A percentile compares a stretch with the other conserved stretches of the same genome.
Evolutionary conservation across 2,329 filamentous ascomycete species (phyloP).

Genomic region (Amylocarpus encephaloides): DNA sequence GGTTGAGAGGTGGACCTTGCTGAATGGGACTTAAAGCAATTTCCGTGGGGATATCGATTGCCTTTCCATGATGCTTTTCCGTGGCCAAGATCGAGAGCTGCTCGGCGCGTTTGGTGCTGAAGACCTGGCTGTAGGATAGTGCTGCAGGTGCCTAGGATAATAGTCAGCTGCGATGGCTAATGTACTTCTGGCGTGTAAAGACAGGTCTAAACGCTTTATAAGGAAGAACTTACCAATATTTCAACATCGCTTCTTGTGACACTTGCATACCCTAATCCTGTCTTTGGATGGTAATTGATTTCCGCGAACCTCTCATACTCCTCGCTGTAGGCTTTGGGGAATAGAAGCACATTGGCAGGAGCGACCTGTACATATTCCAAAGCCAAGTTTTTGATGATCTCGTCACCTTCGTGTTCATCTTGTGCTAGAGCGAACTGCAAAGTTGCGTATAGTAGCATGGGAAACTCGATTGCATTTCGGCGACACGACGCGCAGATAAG

Average conservation of each 20-base stretch:
- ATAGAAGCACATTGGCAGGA: no score
- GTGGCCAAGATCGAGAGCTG: not conserved
- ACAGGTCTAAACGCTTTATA: no score
- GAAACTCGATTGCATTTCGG: not conserved
- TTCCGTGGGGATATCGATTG: not conserved
- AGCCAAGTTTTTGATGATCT: no score
- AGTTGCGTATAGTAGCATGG: not conserved
- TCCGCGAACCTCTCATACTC: no score
- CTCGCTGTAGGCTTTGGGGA: no score
- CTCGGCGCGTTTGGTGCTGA: not conserved
- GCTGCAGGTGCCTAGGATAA: not conserved
- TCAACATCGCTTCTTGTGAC: no score
- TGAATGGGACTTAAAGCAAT: not conserved
- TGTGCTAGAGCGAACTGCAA: no score
- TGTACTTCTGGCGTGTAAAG: not conserved
- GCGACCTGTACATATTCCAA: no score
- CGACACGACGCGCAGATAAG: not conserved
- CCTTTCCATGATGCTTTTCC: not conserved
- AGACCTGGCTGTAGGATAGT: not conserved
- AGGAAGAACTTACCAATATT: not conserved
- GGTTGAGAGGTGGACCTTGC: not conserved
- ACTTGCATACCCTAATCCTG: no score
- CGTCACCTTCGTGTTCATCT: no score
- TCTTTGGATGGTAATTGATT: no score
- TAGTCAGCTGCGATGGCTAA: not conserved